Base-by-base conservation (phyloP, 139 green algal species). In the Micromonas pusilla region DNA sequence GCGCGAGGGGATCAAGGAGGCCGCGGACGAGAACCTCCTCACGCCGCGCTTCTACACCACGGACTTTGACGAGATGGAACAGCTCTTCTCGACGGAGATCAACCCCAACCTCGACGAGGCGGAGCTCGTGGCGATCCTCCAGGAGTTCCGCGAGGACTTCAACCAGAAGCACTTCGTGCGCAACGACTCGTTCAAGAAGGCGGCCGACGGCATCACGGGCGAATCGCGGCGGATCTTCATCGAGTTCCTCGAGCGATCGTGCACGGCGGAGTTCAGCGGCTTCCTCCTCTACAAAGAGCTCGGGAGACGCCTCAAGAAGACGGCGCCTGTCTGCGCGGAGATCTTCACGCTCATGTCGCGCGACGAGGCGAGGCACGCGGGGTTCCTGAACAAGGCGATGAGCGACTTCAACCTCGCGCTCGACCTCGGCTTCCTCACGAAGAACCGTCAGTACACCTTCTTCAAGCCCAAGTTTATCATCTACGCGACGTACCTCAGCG, bases 281-380 rank as follows among this genome's bases (percentile, higher is more conserved):
- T 99, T 99, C 88, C 84, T 99, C 64, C 88, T 99, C 25, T 99
- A 99, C 91, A 99, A 99, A 88, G 95, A 99, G 90, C 89, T 99
- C 67, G 95, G 95, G 19, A 85, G 95, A 20, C 91, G 95, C 71
- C 86, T 99, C 34, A 97, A 98, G 92, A 91, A 92, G 70, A 92
- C 83, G 71, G 96, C 93, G 87, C 94, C 94, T 37, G 79, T 82
- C 1, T 91, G 97, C 9, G 94, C 93, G 26, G 91, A 96, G 84
- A 96, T 96, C 76, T 98, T 99, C 90, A 97, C 94, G 0, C 88
- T 99, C 16, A 97, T 99, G 92, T 97, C 92, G 3, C 90, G 96
- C 23, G 96, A 99, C 82, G 96, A 99, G 91, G 96, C 96, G 0
- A 91, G 96, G 66, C 96, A 99, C 78, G 96, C 96, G 54, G 96